Conservation (phyloP, 306 rosid species). For the Mucuna pruriens region DNA sequence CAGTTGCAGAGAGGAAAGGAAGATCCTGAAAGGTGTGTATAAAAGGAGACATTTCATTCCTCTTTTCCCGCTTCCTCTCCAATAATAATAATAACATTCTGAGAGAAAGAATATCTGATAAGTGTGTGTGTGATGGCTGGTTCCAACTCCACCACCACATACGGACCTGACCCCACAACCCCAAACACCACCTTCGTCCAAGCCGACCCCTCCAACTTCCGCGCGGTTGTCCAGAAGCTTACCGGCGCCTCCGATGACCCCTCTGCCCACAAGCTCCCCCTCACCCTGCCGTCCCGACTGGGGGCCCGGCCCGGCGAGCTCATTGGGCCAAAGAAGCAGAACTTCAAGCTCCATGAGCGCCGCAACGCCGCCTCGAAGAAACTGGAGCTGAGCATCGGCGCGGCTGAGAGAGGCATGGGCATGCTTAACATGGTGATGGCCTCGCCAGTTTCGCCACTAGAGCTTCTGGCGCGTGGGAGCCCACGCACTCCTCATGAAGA, state of each 20-base stretch:
- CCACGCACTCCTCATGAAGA: slow-evolving; percentile 65
- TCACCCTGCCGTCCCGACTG: slow-evolving; percentile 58
- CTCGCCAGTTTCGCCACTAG: slow-evolving; percentile 88
- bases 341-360: slow-evolving; percentile 89
- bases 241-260: slow-evolving; percentile 87
- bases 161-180: slow-evolving; percentile 59
- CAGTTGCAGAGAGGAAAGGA: too few species aligned
- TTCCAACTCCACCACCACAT: slow-evolving; percentile 43
- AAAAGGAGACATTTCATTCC: slow-evolving; percentile 37
- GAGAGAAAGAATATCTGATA: too few species aligned
- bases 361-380: slow-evolving; percentile 60
- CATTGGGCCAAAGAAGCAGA: slow-evolving; percentile 56
- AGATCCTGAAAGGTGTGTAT: too few species aligned
- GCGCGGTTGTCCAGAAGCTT: slow-evolving; percentile 77
- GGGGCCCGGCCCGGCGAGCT: slow-evolving; percentile 36
- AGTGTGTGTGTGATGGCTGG: too few species aligned
- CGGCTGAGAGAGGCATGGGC: slow-evolving; percentile 20
- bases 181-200: slow-evolving; percentile 88
- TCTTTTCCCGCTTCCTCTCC: slow-evolving; percentile 49
- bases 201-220: slow-evolving; percentile 82
- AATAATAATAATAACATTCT: not conserved
- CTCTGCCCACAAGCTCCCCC: slow-evolving; percentile 63
- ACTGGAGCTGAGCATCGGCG: slow-evolving; percentile 63
- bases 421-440: slow-evolving; percentile 43
- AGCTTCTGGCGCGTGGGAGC: slow-evolving; percentile 66